phyloP scores from a whole-genome alignment of 1,284 basidiomycete species.

The Marasmius fiardii region DNA sequence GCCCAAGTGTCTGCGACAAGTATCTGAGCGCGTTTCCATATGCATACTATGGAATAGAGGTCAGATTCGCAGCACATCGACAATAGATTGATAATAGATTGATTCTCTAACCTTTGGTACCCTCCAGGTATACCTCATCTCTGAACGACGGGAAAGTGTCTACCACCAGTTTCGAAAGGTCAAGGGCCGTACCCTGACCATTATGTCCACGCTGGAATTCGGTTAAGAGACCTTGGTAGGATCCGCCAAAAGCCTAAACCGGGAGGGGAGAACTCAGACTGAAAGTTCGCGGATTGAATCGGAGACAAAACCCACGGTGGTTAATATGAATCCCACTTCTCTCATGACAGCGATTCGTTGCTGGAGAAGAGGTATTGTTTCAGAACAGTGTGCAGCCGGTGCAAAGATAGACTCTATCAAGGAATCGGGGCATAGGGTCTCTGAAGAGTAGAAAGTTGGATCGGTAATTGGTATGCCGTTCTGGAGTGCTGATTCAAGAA shows the following conservation, averaged over 20 bases:
- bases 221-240: conserved; percentile 63
- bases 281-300: background rate
- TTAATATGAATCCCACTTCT: conserved; percentile 66
- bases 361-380: conserved; percentile 61
- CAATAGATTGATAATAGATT: background rate
- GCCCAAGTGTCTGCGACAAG: conserved; percentile 84
- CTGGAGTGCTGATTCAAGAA: conserved; percentile 34
- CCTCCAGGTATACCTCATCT: conserved; percentile 60
- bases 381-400: conserved; percentile 49
- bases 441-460: conserved; percentile 71
- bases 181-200: conserved; percentile 59
- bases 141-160: conserved; percentile 73
- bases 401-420: conserved; percentile 67
- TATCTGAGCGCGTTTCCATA: conserved; percentile 87
- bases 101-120: conserved; percentile 45
- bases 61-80: background rate
- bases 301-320: conserved; percentile 43
- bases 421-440: conserved; percentile 58
- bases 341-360: conserved; percentile 73
- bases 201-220: conserved; percentile 52
- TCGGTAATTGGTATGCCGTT: conserved; percentile 76
- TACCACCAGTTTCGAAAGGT: conserved; percentile 68
- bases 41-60: conserved; percentile 43
- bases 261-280: background rate
- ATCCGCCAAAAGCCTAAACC: conserved; percentile 62